Percentiles rank a stretch among this genome's conserved stretches.
Conservation (phyloP, 2,329 filamentous ascomycete genomes). For the Harringtonia aguacate region DNA sequence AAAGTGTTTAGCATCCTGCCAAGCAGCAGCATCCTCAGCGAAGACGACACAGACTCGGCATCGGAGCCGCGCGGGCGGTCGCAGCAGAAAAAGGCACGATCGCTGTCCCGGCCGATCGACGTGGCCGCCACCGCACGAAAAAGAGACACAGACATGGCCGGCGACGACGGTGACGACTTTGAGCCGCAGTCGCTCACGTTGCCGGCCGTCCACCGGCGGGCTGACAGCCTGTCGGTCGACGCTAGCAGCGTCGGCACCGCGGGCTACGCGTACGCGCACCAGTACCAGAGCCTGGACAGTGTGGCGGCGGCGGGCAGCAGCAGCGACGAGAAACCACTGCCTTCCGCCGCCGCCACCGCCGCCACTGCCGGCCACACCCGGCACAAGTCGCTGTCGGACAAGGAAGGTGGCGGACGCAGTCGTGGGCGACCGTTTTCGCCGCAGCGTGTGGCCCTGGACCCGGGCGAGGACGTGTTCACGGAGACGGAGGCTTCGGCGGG, state of each 20-base stretch:
- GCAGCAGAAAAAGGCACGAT: not conserved
- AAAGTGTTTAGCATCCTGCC: slow-evolving; percentile 56
- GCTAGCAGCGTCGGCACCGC: slow-evolving; percentile 35
- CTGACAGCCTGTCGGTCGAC: slow-evolving; percentile 45
- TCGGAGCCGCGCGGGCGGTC: slow-evolving; percentile 5
- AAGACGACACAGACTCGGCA: slow-evolving; percentile 15
- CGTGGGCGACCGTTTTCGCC: slow-evolving; percentile 46
- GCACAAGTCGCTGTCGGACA: not conserved
- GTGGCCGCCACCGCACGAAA: no score
- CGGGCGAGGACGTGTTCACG: slow-evolving; percentile 18
- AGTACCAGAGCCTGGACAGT: slow-evolving; percentile 46
- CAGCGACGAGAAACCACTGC: slow-evolving; percentile 25
- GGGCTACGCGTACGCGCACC: slow-evolving; percentile 9
- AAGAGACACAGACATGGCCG: slow-evolving; percentile 16
- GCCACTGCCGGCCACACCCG: slow-evolving; percentile 25
- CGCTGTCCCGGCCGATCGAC: no score
- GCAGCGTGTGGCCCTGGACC: slow-evolving; percentile 28
- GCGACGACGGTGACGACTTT: slow-evolving; percentile 1
- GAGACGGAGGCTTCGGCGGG: not conserved
- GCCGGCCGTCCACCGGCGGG: slow-evolving; percentile 21
- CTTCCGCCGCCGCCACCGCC: slow-evolving; percentile 45
- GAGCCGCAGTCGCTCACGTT: no score
- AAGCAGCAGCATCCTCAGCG: slow-evolving; percentile 52
- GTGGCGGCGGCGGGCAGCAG: slow-evolving; percentile 19
- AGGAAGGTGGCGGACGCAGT: slow-evolving; percentile 19